Base-by-base conservation (phyloP, 1,284 basidiomycete genomes). In the Golubevia sp. region DNA sequence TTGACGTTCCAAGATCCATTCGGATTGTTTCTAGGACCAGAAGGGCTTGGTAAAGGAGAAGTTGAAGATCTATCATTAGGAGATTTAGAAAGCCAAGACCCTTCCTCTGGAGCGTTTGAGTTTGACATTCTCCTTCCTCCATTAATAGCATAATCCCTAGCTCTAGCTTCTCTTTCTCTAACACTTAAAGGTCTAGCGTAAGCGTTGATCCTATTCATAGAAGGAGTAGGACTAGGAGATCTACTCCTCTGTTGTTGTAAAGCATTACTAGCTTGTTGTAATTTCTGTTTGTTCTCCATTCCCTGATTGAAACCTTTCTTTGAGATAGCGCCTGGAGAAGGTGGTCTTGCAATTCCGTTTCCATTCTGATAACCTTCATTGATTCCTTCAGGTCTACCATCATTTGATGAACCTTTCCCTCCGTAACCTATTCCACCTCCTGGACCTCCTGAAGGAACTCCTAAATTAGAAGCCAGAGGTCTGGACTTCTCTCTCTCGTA, bases 401-500 rank as follows among this genome's bases (percentile, higher is more conserved):
- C 76, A 55, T 77, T 78, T 50, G 64, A 68, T 27, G 67, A 70
- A 15, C 44, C 54, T 2, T 73, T 69, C 11, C 68, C 73, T 0
- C 76, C 76, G 48, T 78, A 78, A 3, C 76, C 76, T 0, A 71
- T 63, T 0, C 76, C 76, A 2, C 76, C 76, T 0, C 76, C 76
- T 2, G 74, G 74, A 18, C 76, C 76, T 21, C 76, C 76, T n/a
- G 72, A 62, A 2, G 76, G 76, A 2, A 78, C 76, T 18, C 74
- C 67, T 8, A 78, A 63, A n/a, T 44, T 11, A 11, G 3, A 4
- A 4, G 23, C 3, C 11, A 52, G 50, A 52, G 50, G 50, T 52
- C 50, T 52, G 11, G 5, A 4, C 50, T 52, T 52, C 11, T 52
- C 5, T 26, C 50, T 52, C 23, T 23, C 50, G 57, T 60, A 64